phyloP scores from a whole-genome alignment of 176 grass and related monocot species.

The Aegilops umbellulata region DNA sequence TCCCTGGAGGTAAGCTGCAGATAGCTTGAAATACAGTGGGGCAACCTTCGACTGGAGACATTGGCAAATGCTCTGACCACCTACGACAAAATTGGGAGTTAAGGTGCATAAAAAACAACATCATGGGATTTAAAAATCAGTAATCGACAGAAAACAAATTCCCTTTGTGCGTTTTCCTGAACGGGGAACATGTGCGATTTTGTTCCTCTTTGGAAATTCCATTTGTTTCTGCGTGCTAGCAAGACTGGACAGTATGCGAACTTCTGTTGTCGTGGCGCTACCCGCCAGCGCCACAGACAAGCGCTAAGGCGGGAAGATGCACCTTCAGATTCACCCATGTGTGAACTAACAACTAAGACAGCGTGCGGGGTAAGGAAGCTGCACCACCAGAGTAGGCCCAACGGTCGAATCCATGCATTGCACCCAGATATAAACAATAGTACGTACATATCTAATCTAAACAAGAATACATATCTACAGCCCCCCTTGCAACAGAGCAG shows the following conservation, averaged over 20 bases:
- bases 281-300: too few species aligned
- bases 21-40: conserved; percentile 82
- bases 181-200: neutral
- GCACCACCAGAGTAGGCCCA: neutral
- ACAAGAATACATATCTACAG: neutral
- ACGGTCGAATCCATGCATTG: neutral
- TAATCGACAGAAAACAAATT: neutral
- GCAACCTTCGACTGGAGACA: conserved; percentile 89
- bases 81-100: conserved; percentile 34
- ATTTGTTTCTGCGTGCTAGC: neutral
- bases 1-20: conserved; percentile 67
- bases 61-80: conserved; percentile 86
- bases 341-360: neutral
- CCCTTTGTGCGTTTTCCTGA: neutral
- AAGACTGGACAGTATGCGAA: neutral
- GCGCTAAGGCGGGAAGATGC: neutral
- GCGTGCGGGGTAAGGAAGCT: neutral
- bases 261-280: neutral
- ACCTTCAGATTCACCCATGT: neutral
- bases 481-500: neutral
- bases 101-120: neutral
- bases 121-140: neutral
- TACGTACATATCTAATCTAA: neutral
- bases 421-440: neutral
- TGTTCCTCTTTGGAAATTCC: neutral